phyloP scores from a whole-genome alignment of 345 rosid species.

The Draba incana region DNA sequence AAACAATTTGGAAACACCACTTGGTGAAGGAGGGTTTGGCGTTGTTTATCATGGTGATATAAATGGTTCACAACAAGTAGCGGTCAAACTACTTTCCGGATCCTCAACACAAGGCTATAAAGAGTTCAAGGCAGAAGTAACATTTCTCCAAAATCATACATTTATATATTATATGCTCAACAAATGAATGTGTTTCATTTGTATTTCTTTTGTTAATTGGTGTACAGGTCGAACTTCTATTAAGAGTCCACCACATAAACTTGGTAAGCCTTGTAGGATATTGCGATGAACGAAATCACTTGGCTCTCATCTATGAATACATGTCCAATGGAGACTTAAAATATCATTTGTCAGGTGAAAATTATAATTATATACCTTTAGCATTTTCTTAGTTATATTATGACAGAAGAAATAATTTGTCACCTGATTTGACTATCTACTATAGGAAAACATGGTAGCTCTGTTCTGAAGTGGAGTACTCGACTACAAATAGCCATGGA shows the following conservation, averaged over 20 bases:
- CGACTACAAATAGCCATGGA: constrained; percentile 46
- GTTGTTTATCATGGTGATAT: constrained; percentile 46
- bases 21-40: constrained; percentile 60
- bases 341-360: constrained; percentile 21
- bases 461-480: constrained; percentile 35
- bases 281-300: constrained; percentile 35
- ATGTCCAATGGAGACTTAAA: constrained; percentile 30
- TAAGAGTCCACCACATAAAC: constrained; percentile 45
- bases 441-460: neutral
- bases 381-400: neutral
- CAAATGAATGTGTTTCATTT: neutral
- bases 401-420: neutral
- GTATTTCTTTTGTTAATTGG: neutral
- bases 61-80: constrained; percentile 7
- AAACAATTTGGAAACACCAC: constrained; percentile 38
- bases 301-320: constrained; percentile 46
- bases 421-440: neutral
- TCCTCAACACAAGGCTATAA: constrained; percentile 16
- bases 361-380: neutral
- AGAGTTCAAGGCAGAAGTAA: constrained; percentile 11
- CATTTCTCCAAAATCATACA: neutral
- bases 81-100: neutral
- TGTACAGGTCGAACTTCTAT: constrained; percentile 36
- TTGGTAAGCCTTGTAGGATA: constrained; percentile 40
- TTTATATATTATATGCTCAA: neutral